phyloP scores from a whole-genome alignment of 148 eudicot genomes.

The Fagopyrum esculentum region DNA sequence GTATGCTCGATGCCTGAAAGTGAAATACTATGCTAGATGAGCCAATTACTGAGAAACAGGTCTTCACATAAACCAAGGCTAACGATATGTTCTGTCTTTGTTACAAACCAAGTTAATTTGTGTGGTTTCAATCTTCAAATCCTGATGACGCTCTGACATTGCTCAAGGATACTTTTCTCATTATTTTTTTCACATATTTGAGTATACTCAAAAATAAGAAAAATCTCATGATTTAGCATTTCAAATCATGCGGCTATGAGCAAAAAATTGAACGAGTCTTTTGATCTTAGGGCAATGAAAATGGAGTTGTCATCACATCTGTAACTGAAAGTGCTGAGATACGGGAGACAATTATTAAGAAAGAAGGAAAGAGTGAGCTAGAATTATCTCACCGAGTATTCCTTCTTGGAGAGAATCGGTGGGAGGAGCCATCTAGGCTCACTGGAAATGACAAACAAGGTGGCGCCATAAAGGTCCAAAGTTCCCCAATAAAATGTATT shows the following conservation, averaged over 20 bases:
- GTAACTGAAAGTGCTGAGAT: conserved; percentile 34
- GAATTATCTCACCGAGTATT: conserved; percentile 49
- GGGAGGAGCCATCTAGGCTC: conserved; percentile 95
- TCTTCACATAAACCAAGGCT: not conserved
- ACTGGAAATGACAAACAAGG: conserved; percentile 25
- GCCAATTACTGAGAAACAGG: not conserved
- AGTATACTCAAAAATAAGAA: not conserved
- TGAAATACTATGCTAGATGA: not conserved
- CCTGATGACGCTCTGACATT: not conserved
- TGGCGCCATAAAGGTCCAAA: conserved; percentile 20
- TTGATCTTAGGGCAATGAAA: conserved; percentile 30
- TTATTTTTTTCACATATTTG: not conserved
- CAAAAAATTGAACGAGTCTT: not conserved
- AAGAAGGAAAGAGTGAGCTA: conserved; percentile 23
- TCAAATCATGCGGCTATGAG: not conserved
- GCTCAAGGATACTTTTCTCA: not conserved
- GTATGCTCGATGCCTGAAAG: not conserved
- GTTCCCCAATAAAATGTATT: conserved; percentile 40
- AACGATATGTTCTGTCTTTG: not conserved
- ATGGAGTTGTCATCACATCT: conserved; percentile 47
- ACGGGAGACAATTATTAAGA: conserved; percentile 33
- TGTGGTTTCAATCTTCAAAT: not conserved
- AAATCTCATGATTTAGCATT: not conserved
- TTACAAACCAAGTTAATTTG: not conserved
- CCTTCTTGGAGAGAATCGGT: conserved; percentile 94